Evolutionary conservation across 2,329 filamentous ascomycete genomes (phyloP).

Genomic region (Seiridium cupressi): DNA sequence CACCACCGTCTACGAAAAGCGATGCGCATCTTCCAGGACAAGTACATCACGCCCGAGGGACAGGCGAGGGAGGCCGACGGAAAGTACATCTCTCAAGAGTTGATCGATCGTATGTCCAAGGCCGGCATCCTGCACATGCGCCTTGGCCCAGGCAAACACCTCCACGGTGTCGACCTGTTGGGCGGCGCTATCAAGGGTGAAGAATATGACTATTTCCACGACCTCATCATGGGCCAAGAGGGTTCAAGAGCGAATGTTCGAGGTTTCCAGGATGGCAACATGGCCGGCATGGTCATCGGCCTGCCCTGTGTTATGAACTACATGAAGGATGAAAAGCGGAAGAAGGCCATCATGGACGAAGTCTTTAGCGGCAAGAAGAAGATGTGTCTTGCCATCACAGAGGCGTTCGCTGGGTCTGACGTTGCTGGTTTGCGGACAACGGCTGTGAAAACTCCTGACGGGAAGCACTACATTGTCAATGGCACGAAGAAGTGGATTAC

Average conservation of each 20-base stretch:
- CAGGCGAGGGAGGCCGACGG: slow-evolving; percentile 74
- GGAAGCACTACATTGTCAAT: slow-evolving; percentile 69
- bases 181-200: slow-evolving; percentile 70
- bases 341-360: slow-evolving; percentile 66
- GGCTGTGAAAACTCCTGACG: slow-evolving; percentile 72
- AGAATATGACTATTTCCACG: slow-evolving; percentile 87
- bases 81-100: slow-evolving; percentile 65
- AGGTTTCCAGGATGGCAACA: slow-evolving; percentile 83
- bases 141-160: slow-evolving; percentile 77
- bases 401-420: slow-evolving; percentile 83
- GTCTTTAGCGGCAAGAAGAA: slow-evolving; percentile 81
- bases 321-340: slow-evolving; percentile 65
- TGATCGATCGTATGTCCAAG: slow-evolving; percentile 78
- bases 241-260: slow-evolving; percentile 67
- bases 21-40: slow-evolving; percentile 71
- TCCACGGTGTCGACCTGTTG: slow-evolving; percentile 68
- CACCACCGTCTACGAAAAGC: slow-evolving; percentile 68
- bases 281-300: slow-evolving; percentile 83
- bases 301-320: slow-evolving; percentile 80
- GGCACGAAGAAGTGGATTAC: slow-evolving; percentile 87
- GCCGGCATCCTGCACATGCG: slow-evolving; percentile 77
- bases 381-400: slow-evolving; percentile 84
- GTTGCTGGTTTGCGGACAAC: slow-evolving; percentile 79
- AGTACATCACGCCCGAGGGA: slow-evolving; percentile 70
- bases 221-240: slow-evolving; percentile 75